Percentiles rank a stretch among this genome's conserved stretches.
phyloP scores from a whole-genome alignment of 306 rosid genomes.

The Begonia masoniana region DNA sequence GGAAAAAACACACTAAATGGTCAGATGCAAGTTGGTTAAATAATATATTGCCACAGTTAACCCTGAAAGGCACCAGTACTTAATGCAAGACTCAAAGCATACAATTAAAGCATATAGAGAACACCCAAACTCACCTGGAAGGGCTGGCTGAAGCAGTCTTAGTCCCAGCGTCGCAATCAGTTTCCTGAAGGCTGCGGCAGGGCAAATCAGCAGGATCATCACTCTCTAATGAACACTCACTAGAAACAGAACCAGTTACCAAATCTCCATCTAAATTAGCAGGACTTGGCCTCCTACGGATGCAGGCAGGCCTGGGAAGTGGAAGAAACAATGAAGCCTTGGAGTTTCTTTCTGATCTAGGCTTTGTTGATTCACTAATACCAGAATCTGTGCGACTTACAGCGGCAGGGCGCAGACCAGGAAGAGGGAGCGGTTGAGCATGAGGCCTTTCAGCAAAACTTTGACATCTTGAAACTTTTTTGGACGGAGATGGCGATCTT shows the following conservation, averaged over 20 bases:
- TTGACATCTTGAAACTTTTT: slow-evolving; percentile 75
- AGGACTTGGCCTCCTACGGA: slow-evolving; percentile 40
- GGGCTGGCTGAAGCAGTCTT: slow-evolving; percentile 63
- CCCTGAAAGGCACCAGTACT: not conserved
- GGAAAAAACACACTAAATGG: slow-evolving; percentile 11
- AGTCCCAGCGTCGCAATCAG: slow-evolving; percentile 57
- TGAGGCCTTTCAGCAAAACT: slow-evolving; percentile 80
- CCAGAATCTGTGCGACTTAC: slow-evolving; percentile 76
- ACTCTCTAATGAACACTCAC: slow-evolving; percentile 66
- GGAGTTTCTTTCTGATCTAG: slow-evolving; percentile 48
- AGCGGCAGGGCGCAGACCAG: slow-evolving; percentile 52
- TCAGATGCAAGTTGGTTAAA: not conserved
- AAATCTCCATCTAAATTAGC: slow-evolving; percentile 71
- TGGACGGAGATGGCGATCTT: slow-evolving; percentile 90
- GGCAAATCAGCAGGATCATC: slow-evolving; percentile 65
- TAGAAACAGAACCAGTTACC: slow-evolving; percentile 49
- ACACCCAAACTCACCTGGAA: slow-evolving; percentile 50
- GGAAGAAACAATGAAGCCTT: slow-evolving; percentile 53
- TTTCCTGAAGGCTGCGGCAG: slow-evolving; percentile 59
- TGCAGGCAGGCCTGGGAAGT: slow-evolving; percentile 69
- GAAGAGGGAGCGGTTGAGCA: slow-evolving; percentile 96
- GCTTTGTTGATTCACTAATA: slow-evolving; percentile 49
- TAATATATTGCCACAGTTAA: not conserved
- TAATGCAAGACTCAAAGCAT: too few relatives aligned
- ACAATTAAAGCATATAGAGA: not conserved